These are phyloP conservation scores for Sporothrix protearum DNA, from an alignment of 2,329 filamentous ascomycete genomes.

Conservation along the genomic window DNA sequence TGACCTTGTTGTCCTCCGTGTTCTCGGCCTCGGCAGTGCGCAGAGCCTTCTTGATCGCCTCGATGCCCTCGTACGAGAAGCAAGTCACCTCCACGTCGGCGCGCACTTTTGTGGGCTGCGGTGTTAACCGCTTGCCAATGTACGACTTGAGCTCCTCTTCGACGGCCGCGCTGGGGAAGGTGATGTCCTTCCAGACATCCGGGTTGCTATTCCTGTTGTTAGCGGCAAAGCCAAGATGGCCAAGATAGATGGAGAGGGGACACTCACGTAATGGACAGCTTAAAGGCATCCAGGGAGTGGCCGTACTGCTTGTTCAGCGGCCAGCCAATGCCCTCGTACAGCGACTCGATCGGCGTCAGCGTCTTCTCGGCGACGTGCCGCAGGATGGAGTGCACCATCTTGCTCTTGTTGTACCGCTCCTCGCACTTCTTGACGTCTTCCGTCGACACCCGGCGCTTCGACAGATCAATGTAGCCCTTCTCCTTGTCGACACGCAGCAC, in stretches of 20 bases:
- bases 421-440: constrained; percentile 99
- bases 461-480: constrained; percentile 97
- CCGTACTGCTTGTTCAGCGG: constrained; percentile 97
- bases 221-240: neutral
- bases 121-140: constrained; percentile 94
- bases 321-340: constrained; percentile 95
- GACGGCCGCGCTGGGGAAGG: constrained; percentile 80
- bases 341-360: constrained; percentile 82
- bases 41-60: constrained; percentile 91
- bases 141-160: constrained; percentile 89
- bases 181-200: constrained; percentile 90
- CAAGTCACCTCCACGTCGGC: constrained; percentile 96
- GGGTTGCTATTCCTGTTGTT: constrained; percentile 66
- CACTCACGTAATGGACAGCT: constrained; percentile 90
- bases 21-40: constrained; percentile 89
- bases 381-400: constrained; percentile 99
- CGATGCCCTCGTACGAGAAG: constrained; percentile 95
- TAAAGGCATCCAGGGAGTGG: constrained; percentile 96
- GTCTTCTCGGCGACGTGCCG: constrained; percentile 98
- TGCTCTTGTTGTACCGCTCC: constrained; percentile 99
- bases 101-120: constrained; percentile 97
- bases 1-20: constrained; percentile 89
- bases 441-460: constrained; percentile 93
- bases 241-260: neutral
- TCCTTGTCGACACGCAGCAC: constrained; percentile 99